phyloP scores from a whole-genome alignment of 2,329 filamentous ascomycete genomes.

The Penicillium sp. region DNA sequence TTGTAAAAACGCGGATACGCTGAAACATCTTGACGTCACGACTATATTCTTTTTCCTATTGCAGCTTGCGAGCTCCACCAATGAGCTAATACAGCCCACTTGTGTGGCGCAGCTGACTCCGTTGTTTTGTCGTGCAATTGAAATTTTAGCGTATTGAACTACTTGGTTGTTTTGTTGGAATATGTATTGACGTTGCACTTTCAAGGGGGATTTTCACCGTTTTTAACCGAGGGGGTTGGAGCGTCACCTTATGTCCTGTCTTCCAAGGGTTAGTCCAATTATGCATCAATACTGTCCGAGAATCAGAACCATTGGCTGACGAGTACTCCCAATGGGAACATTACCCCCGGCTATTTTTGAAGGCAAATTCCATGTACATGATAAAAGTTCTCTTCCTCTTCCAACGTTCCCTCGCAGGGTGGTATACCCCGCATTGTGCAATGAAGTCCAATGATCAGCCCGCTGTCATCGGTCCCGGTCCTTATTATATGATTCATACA shows the following conservation, averaged over 20 bases:
- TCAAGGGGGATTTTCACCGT: neutral
- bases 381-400: neutral
- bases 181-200: neutral
- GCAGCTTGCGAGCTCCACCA: constrained; percentile 11
- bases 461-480: constrained; percentile 13
- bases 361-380: neutral
- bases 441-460: constrained; percentile 3
- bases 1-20: constrained; percentile 4
- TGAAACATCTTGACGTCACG: constrained; percentile 29
- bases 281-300: neutral
- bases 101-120: constrained; percentile 23
- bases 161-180: neutral
- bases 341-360: neutral
- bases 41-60: constrained; percentile 16
- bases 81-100: constrained; percentile 19
- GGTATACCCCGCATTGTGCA: constrained; percentile 19
- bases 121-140: neutral
- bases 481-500: neutral
- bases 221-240: neutral
- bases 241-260: neutral
- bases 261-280: neutral
- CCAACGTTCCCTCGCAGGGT: neutral
- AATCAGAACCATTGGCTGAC: neutral
- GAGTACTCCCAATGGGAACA: neutral
- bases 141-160: constrained; percentile 1